phyloP scores from a whole-genome alignment of 192 early-diverging fungal genomes.

The Podochytrium sp. region DNA sequence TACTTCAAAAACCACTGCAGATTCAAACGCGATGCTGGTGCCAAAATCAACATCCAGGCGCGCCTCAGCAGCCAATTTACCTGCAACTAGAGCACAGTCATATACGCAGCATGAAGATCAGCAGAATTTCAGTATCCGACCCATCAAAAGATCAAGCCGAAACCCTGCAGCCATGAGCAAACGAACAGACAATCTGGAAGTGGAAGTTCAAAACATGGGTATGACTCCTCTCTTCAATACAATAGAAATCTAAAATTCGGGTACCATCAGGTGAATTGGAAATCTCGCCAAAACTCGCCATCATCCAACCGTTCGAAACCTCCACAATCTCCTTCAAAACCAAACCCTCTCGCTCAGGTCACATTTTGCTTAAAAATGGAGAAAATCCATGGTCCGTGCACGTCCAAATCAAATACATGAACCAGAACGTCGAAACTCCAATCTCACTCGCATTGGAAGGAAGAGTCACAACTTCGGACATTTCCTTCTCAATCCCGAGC shows the following conservation, averaged over 20 bases:
- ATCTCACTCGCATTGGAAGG: constrained; percentile 15
- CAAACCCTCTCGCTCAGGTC: constrained; percentile 29
- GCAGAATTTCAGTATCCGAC: constrained; percentile 2
- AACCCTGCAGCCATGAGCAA: constrained; percentile 10
- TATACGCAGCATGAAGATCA: not conserved
- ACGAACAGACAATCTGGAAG: constrained; percentile 14
- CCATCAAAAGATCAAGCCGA: not conserved
- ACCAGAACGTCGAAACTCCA: constrained; percentile 33
- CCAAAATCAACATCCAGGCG: no score
- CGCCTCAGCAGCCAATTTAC: no score
- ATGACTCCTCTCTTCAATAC: no score
- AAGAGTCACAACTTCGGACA: constrained; percentile 32
- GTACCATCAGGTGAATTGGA: constrained; percentile 19
- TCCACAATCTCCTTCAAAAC: constrained; percentile 26
- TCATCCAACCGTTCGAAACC: constrained; percentile 30
- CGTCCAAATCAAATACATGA: constrained; percentile 22
- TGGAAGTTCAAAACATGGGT: constrained; percentile 28
- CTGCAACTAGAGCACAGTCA: not conserved
- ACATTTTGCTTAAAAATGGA: constrained; percentile 24
- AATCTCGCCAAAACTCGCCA: constrained; percentile 25
- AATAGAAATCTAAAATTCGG: not conserved
- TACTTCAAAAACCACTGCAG: not conserved
- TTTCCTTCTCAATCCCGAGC: constrained; percentile 19
- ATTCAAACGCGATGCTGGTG: not conserved
- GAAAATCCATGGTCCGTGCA: constrained; percentile 19